Percentiles rank a stretch among this genome's conserved stretches.
phyloP scores from a whole-genome alignment of 2,329 filamentous ascomycete genomes.

The Venturia carpophila region DNA sequence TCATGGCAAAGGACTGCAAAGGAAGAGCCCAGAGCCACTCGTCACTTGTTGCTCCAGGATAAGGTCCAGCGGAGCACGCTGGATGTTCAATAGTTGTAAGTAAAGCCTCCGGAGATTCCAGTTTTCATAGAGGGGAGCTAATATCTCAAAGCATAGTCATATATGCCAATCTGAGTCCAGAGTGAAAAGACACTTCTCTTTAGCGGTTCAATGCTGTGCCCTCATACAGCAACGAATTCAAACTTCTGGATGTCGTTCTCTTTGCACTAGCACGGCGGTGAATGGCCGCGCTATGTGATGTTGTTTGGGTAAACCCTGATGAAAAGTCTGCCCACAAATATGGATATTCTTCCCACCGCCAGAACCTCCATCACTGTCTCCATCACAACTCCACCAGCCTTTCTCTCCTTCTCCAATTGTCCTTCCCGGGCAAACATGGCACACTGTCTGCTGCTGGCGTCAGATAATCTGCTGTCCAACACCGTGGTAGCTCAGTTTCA shows the following conservation, averaged over 20 bases:
- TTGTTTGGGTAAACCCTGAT: neutral
- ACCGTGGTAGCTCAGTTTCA: neutral
- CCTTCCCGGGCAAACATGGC: neutral
- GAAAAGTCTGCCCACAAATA: neutral
- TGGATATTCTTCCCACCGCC: neutral
- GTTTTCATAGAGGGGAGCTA: neutral
- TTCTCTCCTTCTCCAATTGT: neutral
- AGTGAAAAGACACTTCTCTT: neutral
- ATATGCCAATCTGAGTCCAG: neutral
- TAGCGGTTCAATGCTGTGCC: neutral
- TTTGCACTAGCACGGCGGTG: neutral
- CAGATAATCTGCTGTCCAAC: neutral
- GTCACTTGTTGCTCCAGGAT: neutral
- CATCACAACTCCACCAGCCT: neutral
- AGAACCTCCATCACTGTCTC: neutral
- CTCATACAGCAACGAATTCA: neutral
- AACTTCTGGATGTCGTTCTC: neutral
- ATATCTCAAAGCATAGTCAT: neutral
- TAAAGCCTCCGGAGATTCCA: neutral
- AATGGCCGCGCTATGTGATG: neutral
- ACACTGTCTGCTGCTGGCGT: neutral
- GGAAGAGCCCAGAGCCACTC: neutral
- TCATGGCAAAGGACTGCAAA: neutral
- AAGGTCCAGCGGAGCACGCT: neutral
- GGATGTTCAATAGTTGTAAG: neutral